A percentile compares a stretch with the other conserved stretches of the same genome.
phyloP scores from a whole-genome alignment of 495 filamentous ascomycete species.

The Haplographium delicatum region DNA sequence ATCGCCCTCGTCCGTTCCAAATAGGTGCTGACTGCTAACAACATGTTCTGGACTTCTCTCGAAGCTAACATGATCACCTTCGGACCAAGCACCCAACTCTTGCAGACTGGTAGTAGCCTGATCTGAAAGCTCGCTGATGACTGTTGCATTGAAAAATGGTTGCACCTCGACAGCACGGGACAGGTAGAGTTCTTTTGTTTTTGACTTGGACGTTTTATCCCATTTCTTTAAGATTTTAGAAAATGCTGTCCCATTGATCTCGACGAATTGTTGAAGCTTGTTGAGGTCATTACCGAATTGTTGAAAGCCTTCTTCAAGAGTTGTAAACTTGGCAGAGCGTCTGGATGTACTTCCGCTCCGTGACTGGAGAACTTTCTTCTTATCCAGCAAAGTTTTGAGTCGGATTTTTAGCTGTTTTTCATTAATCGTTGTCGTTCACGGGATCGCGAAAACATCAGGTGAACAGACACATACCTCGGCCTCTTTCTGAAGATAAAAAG shows the following conservation, averaged over 20 bases:
- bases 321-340: conserved; percentile 84
- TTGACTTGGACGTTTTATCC: conserved; percentile 99
- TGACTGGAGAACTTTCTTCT: conserved; percentile 83
- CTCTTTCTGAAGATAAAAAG: conserved; percentile 96
- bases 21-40: conserved; percentile 54
- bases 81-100: conserved; percentile 92
- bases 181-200: conserved; percentile 94
- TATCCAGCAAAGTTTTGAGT: conserved; percentile 85
- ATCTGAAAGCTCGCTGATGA: conserved; percentile 93
- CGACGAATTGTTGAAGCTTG: conserved; percentile 97
- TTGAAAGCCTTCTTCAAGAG: conserved; percentile 91
- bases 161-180: conserved; percentile 95
- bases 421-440: not conserved
- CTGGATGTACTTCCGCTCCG: conserved; percentile 69
- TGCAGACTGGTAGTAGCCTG: conserved; percentile 89
- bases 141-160: conserved; percentile 93
- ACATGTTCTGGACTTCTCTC: conserved; percentile 61
- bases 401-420: conserved; percentile 75
- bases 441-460: not conserved
- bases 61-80: conserved; percentile 85
- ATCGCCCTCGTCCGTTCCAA: conserved; percentile 75
- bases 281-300: conserved; percentile 95
- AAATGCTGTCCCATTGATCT: conserved; percentile 94
- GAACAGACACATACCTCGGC: conserved; percentile 66
- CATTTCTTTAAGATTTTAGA: conserved; percentile 99